Evolutionary conservation across 352 stramenopile genomes (phyloP).

Genomic region (Pythium myriotylum): DNA sequence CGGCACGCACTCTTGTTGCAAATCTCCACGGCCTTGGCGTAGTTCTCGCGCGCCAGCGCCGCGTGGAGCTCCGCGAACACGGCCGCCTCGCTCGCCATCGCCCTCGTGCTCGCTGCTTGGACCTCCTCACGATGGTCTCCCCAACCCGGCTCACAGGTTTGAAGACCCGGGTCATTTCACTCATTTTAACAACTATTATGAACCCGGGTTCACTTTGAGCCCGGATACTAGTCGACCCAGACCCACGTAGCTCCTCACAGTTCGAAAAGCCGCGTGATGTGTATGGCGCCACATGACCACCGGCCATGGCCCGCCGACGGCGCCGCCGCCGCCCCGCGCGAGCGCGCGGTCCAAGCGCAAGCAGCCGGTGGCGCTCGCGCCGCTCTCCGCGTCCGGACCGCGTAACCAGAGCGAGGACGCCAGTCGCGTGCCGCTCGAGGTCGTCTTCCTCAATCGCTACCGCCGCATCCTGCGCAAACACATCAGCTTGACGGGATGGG

Average conservation of each 20-base stretch:
- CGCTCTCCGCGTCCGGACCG: background rate
- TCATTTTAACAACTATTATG: too few relatives aligned
- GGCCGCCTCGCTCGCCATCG: slow-evolving; percentile 40
- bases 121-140: too few relatives aligned
- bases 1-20: slow-evolving; percentile 87
- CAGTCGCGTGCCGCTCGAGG: slow-evolving; percentile 34
- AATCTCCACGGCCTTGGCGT: slow-evolving; percentile 74
- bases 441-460: slow-evolving; percentile 40
- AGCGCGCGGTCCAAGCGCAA: slow-evolving; percentile 19
- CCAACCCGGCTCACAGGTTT: too few relatives aligned
- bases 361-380: slow-evolving; percentile 20
- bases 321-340: background rate
- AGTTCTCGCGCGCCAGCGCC: slow-evolving; percentile 78
- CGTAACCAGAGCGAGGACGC: slow-evolving; percentile 20
- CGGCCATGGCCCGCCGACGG: background rate
- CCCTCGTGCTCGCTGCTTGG: background rate
- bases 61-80: slow-evolving; percentile 81
- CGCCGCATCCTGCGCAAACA: slow-evolving; percentile 39
- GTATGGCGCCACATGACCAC: slow-evolving; percentile 13
- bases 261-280: slow-evolving; percentile 7
- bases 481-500: slow-evolving; percentile 61
- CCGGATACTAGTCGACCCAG: background rate
- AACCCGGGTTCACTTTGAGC: too few relatives aligned
- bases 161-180: background rate
- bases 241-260: background rate